These are phyloP conservation scores for Phytophthora lateralis DNA, from an alignment of 352 stramenopile species.

Conservation along the genomic window DNA sequence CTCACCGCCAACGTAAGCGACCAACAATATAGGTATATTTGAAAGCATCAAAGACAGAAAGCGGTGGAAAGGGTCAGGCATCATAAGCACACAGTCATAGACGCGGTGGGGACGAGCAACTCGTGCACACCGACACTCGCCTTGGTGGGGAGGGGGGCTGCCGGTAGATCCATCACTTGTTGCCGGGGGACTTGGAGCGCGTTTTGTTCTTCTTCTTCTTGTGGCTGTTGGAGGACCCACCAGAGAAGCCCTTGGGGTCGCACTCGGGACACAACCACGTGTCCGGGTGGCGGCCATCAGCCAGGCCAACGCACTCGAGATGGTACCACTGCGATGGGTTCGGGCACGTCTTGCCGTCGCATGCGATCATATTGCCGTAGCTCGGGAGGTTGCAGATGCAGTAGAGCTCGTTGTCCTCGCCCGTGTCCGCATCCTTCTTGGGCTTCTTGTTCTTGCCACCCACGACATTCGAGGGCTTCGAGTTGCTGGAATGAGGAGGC, in stretches of 20 bases:
- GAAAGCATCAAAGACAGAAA: constrained; percentile 25
- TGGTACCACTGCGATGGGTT: constrained; percentile 91
- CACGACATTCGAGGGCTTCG: constrained; percentile 28
- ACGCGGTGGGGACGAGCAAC: constrained; percentile 1
- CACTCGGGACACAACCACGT: constrained; percentile 89
- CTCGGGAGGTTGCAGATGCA: constrained; percentile 88
- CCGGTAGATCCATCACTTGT: constrained; percentile 44
- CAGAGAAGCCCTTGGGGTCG: constrained; percentile 74
- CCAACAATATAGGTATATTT: constrained; percentile 37
- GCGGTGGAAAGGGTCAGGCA: constrained; percentile 9
- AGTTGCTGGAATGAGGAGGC: constrained; percentile 21
- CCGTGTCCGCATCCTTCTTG: constrained; percentile 69
- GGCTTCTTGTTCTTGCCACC: constrained; percentile 55
- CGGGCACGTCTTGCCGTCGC: constrained; percentile 86
- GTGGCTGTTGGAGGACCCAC: constrained; percentile 66
- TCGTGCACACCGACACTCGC: neutral
- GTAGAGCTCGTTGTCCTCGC: constrained; percentile 89
- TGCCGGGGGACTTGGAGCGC: constrained; percentile 78
- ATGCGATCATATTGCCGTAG: constrained; percentile 91
- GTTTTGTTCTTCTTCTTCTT: constrained; percentile 88
- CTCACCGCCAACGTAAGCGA: constrained; percentile 6
- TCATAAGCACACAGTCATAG: constrained; percentile 20
- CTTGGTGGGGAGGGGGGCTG: neutral
- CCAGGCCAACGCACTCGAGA: constrained; percentile 84
- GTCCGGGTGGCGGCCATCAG: constrained; percentile 79